Base-by-base conservation (phyloP, 2,329 filamentous ascomycete species). In the Paraphaeosphaeria sporulosa region DNA sequence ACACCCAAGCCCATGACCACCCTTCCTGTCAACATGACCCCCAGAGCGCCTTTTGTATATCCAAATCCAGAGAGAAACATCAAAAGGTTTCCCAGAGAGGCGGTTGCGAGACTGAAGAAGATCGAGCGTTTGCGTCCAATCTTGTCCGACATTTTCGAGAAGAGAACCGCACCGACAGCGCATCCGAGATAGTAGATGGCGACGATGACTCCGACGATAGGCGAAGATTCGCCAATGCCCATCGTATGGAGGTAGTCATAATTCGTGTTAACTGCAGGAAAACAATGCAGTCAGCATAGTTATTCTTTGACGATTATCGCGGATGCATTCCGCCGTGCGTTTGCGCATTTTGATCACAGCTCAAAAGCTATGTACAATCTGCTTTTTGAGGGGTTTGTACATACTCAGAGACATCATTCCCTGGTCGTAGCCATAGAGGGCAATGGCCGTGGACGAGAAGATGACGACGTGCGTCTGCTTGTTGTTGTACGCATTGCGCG, bases 131-230 rank as follows among this genome's bases (percentile, higher is more conserved):
- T 87, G 12, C 86, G 79, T 8, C 86, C 86, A 52, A 79, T 78
- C 47, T 71, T 76, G 64, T 89, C 86, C 6, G 85, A 84, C 23
- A 84, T 75, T 67, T 78, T 81, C n/a, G 83, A 86, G 62, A 86
- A 86, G 21, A 86, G 64, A 0, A 88, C 82, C 2, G 86, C 84
- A 15, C 86, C 86, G 3, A 84, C 72, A 3, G 85, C 80, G 65
- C 85, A 88, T n/a, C 86, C 86, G 6, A 89, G 81, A 64, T 89
- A 89, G 77, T 88, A 89, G 32, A 88, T 80, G 2, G 84, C 84
- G 17, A 89, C 86, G 56, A 88, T 86, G 57, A 87, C 79, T 56
- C 86, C 86, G 38, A 88, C 85, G 23, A 87, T 66, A 1, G 84
- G 80, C 4, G 81, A 82, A 34, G 83, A 78, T 63, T 78, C 77